These are phyloP conservation scores for Sporothrix globosa DNA, from an alignment of 2,329 filamentous ascomycete species.

Conservation along the genomic window DNA sequence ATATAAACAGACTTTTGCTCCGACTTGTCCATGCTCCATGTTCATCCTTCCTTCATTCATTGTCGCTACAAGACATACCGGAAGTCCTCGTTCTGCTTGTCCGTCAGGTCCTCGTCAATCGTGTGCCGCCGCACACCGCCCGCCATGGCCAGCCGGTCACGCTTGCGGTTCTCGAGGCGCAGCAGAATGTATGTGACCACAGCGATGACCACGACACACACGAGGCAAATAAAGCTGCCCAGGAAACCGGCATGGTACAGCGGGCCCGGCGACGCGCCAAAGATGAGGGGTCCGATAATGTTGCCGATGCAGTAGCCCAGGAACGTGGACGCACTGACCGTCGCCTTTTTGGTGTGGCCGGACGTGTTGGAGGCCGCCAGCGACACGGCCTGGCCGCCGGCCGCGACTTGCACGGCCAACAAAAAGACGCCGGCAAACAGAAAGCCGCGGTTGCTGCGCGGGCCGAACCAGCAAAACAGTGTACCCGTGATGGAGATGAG, in stretches of 20 bases:
- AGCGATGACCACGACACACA: constrained; percentile 25
- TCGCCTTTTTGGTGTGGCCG: constrained; percentile 66
- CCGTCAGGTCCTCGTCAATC: constrained; percentile 23
- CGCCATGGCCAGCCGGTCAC: constrained; percentile 9
- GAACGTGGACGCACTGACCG: constrained; percentile 64
- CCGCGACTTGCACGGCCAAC: constrained; percentile 25
- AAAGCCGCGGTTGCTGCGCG: constrained; percentile 24
- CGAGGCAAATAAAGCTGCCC: constrained; percentile 26
- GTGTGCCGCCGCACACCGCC: constrained; percentile 14
- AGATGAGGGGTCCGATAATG: constrained; percentile 66
- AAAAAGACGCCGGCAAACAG: constrained; percentile 27
- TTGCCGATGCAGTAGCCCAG: constrained; percentile 64
- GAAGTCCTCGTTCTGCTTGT: constrained; percentile 24
- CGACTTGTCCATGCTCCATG: no score
- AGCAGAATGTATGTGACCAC: background rate
- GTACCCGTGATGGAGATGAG: constrained; percentile 25
- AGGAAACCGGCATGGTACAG: constrained; percentile 28
- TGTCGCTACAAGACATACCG: constrained; percentile 6
- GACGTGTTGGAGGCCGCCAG: constrained; percentile 55
- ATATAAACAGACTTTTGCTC: no score
- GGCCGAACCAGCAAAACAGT: constrained; percentile 24
- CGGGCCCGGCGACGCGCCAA: constrained; percentile 39
- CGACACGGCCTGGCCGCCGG: constrained; percentile 41
- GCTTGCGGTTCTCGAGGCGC: constrained; percentile 9
- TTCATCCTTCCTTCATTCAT: background rate